phyloP scores from a whole-genome alignment of 495 filamentous ascomycete genomes.

The Daldinia vernicosa region DNA sequence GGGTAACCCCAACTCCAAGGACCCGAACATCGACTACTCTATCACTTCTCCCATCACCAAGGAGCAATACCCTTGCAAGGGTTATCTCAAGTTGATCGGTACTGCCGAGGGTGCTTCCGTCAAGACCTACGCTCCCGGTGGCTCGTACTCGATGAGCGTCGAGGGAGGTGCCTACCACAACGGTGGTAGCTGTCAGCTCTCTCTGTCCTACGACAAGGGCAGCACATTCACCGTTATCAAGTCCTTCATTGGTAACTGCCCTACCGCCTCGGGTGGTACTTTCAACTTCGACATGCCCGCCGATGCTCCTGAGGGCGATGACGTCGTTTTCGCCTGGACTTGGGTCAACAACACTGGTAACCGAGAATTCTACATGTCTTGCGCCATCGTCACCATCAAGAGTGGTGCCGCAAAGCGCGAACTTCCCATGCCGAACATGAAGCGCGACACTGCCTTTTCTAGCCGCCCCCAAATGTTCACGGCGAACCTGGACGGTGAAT shows the following conservation, averaged over 20 bases:
- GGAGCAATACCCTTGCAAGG: slow-evolving; percentile 72
- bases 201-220: slow-evolving; percentile 70
- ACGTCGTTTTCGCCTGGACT: slow-evolving; percentile 72
- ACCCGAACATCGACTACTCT: slow-evolving; percentile 61
- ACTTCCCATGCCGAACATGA: slow-evolving; percentile 10
- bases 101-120: slow-evolving; percentile 56
- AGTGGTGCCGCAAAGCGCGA: slow-evolving; percentile 49
- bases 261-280: slow-evolving; percentile 49
- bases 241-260: slow-evolving; percentile 71
- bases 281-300: slow-evolving; percentile 72
- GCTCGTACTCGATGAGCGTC: slow-evolving; percentile 65
- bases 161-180: slow-evolving; percentile 66
- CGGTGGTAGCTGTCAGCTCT: slow-evolving; percentile 72
- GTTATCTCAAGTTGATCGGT: slow-evolving; percentile 65
- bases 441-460: slow-evolving; percentile 56
- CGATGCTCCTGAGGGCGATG: slow-evolving; percentile 64
- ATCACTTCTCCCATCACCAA: slow-evolving; percentile 64
- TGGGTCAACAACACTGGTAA: slow-evolving; percentile 73
- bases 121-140: slow-evolving; percentile 64
- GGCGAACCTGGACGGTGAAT: slow-evolving; percentile 66
- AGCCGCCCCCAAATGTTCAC: slow-evolving; percentile 65
- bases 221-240: slow-evolving; percentile 71
- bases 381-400: slow-evolving; percentile 65
- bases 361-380: slow-evolving; percentile 76
- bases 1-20: slow-evolving; percentile 58